Evolutionary conservation across 2,329 filamentous ascomycete genomes (phyloP).

Genomic region (Emericellopsis cladophorae): DNA sequence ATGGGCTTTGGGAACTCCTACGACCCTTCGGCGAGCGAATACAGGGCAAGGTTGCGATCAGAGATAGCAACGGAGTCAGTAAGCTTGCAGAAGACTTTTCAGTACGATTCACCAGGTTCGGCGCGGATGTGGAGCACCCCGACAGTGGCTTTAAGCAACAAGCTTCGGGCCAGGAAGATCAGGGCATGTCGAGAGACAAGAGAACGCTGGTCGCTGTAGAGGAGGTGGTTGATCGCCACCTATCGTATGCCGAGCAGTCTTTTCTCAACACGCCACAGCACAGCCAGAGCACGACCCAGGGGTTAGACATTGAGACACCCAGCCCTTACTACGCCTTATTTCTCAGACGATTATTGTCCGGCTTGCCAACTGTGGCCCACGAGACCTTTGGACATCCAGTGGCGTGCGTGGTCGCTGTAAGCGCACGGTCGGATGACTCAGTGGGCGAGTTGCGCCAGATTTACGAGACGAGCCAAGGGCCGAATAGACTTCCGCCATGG

Average conservation of each 20-base stretch:
- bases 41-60: slow-evolving; percentile 75
- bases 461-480: slow-evolving; percentile 76
- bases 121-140: slow-evolving; percentile 40
- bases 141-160: slow-evolving; percentile 19
- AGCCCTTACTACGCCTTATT: slow-evolving; percentile 77
- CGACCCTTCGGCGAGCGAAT: slow-evolving; percentile 84
- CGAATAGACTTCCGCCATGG: slow-evolving; percentile 65
- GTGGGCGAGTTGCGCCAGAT: slow-evolving; percentile 78
- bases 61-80: slow-evolving; percentile 80
- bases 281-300: slow-evolving; percentile 22
- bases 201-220: slow-evolving; percentile 54
- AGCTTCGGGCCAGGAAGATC: slow-evolving; percentile 21
- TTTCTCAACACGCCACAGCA: slow-evolving; percentile 23
- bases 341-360: slow-evolving; percentile 69
- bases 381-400: slow-evolving; percentile 94
- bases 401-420: slow-evolving; percentile 88
- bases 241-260: slow-evolving; percentile 60
- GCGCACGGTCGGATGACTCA: slow-evolving; percentile 69
- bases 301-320: slow-evolving; percentile 27
- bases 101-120: slow-evolving; percentile 69
- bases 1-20: slow-evolving; percentile 73
- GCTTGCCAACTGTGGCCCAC: slow-evolving; percentile 64
- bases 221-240: slow-evolving; percentile 64
- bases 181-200: slow-evolving; percentile 15
- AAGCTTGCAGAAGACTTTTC: slow-evolving; percentile 81